Conservation (phyloP, 352 stramenopile species). For the Pythium biforme region DNA sequence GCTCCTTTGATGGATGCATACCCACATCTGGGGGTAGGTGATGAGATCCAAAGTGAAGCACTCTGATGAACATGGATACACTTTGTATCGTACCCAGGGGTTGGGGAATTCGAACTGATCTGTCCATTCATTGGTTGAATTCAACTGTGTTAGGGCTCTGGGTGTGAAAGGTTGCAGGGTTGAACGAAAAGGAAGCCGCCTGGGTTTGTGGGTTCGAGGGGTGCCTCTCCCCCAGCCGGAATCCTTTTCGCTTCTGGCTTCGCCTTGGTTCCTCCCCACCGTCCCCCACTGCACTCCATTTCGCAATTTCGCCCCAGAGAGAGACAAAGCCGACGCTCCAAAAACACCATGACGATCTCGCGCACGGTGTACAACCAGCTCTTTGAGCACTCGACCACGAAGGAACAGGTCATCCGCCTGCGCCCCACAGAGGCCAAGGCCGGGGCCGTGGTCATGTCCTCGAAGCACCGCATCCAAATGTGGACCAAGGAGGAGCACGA, state of each 20-base stretch:
- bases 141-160: slow-evolving; percentile 22
- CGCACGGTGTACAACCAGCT: slow-evolving; percentile 83
- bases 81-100: slow-evolving; percentile 11
- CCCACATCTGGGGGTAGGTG: slow-evolving; percentile 22
- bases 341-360: slow-evolving; percentile 70
- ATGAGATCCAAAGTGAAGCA: slow-evolving; percentile 20
- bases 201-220: slow-evolving; percentile 19
- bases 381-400: slow-evolving; percentile 58
- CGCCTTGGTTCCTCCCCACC: slow-evolving; percentile 3
- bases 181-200: slow-evolving; percentile 24
- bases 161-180: slow-evolving; percentile 28
- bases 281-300: slow-evolving; percentile 19
- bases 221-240: slow-evolving; percentile 25
- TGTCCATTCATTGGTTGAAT: slow-evolving; percentile 16
- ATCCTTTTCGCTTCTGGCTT: slow-evolving; percentile 28
- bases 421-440: slow-evolving; percentile 78
- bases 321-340: neutral
- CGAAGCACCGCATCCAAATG: slow-evolving; percentile 85
- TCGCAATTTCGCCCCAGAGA: slow-evolving; percentile 24
- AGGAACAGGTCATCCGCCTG: slow-evolving; percentile 75
- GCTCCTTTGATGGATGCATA: slow-evolving; percentile 19
- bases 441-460: slow-evolving; percentile 70
- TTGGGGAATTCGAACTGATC: slow-evolving; percentile 10
- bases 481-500: slow-evolving; percentile 88
- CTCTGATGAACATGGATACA: slow-evolving; percentile 32